Conservation (phyloP, 1,284 basidiomycete genomes). For the Trametes versicolor region DNA sequence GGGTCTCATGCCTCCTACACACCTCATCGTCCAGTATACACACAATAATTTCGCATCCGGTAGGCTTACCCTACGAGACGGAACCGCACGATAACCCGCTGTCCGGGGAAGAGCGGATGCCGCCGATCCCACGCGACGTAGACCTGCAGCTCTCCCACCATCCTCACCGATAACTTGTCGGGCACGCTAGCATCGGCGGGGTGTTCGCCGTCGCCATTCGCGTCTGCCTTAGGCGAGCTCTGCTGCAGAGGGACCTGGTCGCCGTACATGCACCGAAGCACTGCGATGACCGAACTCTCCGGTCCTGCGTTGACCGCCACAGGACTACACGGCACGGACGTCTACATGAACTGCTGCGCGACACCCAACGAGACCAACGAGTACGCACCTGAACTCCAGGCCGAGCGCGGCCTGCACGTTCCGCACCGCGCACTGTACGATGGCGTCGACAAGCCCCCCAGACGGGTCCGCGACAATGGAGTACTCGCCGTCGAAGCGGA, state of each 20-base stretch:
- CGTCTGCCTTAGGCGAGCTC: slow-evolving; percentile 20
- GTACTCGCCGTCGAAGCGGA: slow-evolving; percentile 65
- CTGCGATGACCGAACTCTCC: slow-evolving; percentile 26
- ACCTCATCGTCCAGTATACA: neutral
- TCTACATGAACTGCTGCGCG: neutral
- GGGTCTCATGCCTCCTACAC: neutral
- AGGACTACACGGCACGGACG: slow-evolving; percentile 18
- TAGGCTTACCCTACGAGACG: slow-evolving; percentile 53
- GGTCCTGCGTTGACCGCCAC: slow-evolving; percentile 27
- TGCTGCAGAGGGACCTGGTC: slow-evolving; percentile 10
- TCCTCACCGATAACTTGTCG: slow-evolving; percentile 22
- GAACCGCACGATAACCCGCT: slow-evolving; percentile 61
- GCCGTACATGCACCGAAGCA: slow-evolving; percentile 20
- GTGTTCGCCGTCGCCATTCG: neutral
- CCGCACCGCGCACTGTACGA: slow-evolving; percentile 47
- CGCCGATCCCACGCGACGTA: slow-evolving; percentile 59
- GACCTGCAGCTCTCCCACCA: slow-evolving; percentile 62
- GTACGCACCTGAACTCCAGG: slow-evolving; percentile 53
- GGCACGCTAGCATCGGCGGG: neutral
- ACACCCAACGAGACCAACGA: neutral
- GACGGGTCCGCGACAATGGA: slow-evolving; percentile 54
- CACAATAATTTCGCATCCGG: neutral
- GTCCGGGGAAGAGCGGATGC: slow-evolving; percentile 59
- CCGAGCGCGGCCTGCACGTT: slow-evolving; percentile 48
- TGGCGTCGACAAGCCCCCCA: slow-evolving; percentile 49